Evolutionary conservation across 2,329 filamentous ascomycete species (phyloP).

Genomic region (Sporothrix luriei): DNA sequence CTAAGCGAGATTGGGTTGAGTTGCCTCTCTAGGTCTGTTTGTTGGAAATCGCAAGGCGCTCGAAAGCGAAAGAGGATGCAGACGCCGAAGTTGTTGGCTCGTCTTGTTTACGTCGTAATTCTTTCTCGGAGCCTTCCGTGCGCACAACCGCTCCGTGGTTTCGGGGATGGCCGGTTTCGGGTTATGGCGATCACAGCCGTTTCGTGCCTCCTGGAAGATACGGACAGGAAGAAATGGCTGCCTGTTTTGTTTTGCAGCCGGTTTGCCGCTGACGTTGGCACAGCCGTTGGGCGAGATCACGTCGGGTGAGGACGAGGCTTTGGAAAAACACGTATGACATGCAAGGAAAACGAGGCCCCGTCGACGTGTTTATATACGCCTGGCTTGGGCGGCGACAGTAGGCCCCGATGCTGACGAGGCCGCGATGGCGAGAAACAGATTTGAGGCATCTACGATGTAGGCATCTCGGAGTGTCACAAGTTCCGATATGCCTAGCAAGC

Average conservation of each 20-base stretch:
- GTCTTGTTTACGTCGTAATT: not conserved
- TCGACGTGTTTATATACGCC: not conserved
- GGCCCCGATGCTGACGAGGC: conserved; percentile 15
- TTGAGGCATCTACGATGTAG: too few relatives aligned
- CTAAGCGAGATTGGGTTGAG: conserved; percentile 27
- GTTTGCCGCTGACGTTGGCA: not conserved
- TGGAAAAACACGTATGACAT: not conserved
- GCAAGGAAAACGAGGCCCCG: not conserved
- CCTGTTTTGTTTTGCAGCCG: conserved; percentile 7
- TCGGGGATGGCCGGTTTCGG: conserved; percentile 25
- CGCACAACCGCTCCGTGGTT: not conserved
- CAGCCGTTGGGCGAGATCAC: not conserved
- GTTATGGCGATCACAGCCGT: conserved; percentile 9
- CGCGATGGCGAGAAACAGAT: not conserved
- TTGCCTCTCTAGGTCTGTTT: conserved; percentile 8
- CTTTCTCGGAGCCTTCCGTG: not conserved
- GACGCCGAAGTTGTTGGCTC: not conserved
- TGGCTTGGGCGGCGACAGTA: not conserved
- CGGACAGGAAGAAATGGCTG: not conserved
- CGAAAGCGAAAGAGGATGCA: not conserved
- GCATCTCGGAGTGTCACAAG: not conserved
- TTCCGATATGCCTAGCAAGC: not conserved
- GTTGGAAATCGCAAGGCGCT: not conserved
- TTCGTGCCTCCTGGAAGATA: not conserved
- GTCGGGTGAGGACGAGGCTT: not conserved